A percentile compares a stretch with the other conserved stretches of the same genome.
Conservation (phyloP, 2,329 filamentous ascomycete genomes). For the Ophiostoma piceae region DNA sequence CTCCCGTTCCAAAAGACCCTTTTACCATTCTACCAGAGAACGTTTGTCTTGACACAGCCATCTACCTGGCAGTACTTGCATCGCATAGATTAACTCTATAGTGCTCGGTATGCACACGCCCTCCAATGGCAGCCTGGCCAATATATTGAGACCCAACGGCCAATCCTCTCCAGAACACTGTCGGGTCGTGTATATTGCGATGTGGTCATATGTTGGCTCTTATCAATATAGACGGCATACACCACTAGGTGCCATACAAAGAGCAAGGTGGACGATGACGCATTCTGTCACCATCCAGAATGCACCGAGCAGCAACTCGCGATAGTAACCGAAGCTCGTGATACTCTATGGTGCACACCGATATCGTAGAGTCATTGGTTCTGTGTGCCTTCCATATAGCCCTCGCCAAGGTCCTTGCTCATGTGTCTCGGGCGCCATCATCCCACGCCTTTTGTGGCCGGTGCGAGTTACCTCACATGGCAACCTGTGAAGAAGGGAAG, state of each 20-base stretch:
- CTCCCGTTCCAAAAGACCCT: background rate
- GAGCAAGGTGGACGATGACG: background rate
- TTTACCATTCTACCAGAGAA: background rate
- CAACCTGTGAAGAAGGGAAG: background rate
- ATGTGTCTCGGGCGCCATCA: background rate
- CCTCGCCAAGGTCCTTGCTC: background rate
- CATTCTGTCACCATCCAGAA: background rate
- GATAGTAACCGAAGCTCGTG: background rate
- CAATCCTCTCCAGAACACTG: background rate
- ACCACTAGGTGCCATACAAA: background rate
- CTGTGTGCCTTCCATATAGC: background rate
- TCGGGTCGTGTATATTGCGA: background rate
- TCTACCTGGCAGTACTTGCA: background rate
- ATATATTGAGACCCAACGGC: background rate
- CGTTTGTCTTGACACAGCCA: background rate
- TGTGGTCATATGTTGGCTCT: background rate
- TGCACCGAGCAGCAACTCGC: background rate
- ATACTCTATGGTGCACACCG: background rate
- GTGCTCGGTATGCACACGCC: background rate
- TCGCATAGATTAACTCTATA: background rate
- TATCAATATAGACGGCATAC: background rate
- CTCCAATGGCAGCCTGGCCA: background rate
- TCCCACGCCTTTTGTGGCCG: background rate
- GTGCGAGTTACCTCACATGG: background rate
- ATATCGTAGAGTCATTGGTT: background rate